Base-by-base conservation (phyloP, 1,284 basidiomycete genomes). In the Jaminaea rosea region DNA sequence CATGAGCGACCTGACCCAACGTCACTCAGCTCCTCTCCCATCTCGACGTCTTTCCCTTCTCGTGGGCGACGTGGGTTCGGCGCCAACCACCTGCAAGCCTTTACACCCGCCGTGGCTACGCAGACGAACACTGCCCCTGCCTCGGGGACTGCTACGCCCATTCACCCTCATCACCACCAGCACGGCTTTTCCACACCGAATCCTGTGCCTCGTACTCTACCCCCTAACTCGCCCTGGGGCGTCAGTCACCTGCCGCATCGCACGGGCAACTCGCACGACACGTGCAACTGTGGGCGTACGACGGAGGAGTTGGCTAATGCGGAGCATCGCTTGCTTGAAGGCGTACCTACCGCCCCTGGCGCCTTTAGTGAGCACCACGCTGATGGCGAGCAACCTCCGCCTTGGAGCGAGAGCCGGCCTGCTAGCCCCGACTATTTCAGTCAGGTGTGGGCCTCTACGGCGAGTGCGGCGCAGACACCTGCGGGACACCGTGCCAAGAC, bases 281-380 rank as follows among this genome's bases (percentile, higher is more conserved):
- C 63, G 4, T 72, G 69, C 56, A 69, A 69, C 34, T 72, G 69
- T 46, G 69, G 69, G 5, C 58, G 63, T 44, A 59, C 62, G 13
- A 69, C 61, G 11, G 63, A 63, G 26, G 60, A 65, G 53, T 51
- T 72, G 9, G 54, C 63, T 17, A 65, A 66, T 44, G 67, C 69
- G 26, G 69, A 72, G 44, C 58, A 63, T 42, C 50, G 69, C 1
- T 36, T 72, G 41, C 47, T 71, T 5, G 67, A 69, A 36, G 69
- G 69, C 8, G 69, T 59, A 1, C 66, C 69, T 11, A 72, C 69
- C 1, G 69, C 69, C 1, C 69, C 69, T 0, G 69, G 69, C 5
- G 61, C 62, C 1, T 71, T 62, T 58, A 52, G 63, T 23, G 63
- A 69, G 27, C 53, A 56, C 8, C 56, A 52, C 28, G 52, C 59